Conservation (phyloP, 1,139 yeast genomes). For the Kodamaea suecica region DNA sequence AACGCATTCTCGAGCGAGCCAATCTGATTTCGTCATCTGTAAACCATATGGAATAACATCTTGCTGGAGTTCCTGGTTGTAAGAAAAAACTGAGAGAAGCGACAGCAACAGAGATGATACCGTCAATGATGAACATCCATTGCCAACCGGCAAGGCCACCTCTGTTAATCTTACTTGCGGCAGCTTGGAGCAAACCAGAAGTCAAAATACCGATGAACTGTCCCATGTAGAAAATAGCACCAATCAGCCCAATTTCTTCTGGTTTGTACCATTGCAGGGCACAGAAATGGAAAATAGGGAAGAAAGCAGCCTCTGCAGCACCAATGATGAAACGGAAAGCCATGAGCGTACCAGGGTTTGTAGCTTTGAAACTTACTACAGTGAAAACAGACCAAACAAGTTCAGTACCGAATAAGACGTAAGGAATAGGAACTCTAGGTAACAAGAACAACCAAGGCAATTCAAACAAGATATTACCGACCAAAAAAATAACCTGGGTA, state of each 20-base stretch:
- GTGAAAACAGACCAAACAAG: slow-evolving; percentile 27
- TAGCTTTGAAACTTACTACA: slow-evolving; percentile 19
- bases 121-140: slow-evolving; percentile 32
- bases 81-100: slow-evolving; percentile 24
- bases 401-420: slow-evolving; percentile 23
- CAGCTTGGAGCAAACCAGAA: slow-evolving; percentile 28
- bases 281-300: slow-evolving; percentile 22
- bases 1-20: slow-evolving; percentile 24
- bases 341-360: slow-evolving; percentile 19
- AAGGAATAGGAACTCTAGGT: slow-evolving; percentile 23
- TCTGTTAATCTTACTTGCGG: slow-evolving; percentile 19
- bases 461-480: slow-evolving; percentile 26
- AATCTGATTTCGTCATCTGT: slow-evolving; percentile 29
- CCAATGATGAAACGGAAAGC: slow-evolving; percentile 31
- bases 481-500: slow-evolving; percentile 26
- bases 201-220: slow-evolving; percentile 30
- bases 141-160: slow-evolving; percentile 25
- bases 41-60: slow-evolving; percentile 27
- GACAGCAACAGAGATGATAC: slow-evolving; percentile 24
- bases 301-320: slow-evolving; percentile 25
- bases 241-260: slow-evolving; percentile 26
- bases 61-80: slow-evolving; percentile 31
- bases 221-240: slow-evolving; percentile 28
- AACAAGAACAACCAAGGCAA: slow-evolving; percentile 24
- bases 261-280: slow-evolving; percentile 27